A percentile compares a stretch with the other conserved stretches of the same genome.
These are phyloP conservation scores for Pseudozyma hubeiensis DNA, from an alignment of 1,284 basidiomycete genomes.

Conservation along the genomic window DNA sequence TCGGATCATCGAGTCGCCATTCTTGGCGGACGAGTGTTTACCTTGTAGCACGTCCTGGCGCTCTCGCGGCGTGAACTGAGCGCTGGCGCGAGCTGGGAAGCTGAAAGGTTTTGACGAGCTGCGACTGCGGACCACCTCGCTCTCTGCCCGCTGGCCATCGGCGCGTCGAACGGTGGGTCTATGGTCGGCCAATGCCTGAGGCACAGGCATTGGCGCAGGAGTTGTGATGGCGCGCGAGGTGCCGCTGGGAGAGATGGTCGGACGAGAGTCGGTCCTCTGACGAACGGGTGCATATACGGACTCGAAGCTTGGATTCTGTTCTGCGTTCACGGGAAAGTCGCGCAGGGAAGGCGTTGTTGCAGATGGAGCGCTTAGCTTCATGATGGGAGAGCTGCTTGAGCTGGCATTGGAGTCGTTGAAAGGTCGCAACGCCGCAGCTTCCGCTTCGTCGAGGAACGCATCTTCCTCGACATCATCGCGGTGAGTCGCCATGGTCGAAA, in stretches of 20 bases:
- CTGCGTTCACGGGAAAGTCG: conserved; percentile 35
- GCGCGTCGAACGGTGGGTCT: conserved; percentile 35
- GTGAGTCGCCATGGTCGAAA: background rate
- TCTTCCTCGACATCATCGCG: no score
- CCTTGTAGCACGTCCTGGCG: conserved; percentile 15
- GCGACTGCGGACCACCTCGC: conserved; percentile 34
- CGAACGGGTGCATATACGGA: conserved; percentile 24
- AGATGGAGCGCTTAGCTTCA: conserved; percentile 35
- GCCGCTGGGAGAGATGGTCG: conserved; percentile 32
- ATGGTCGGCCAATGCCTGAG: conserved; percentile 29
- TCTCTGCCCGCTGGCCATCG: conserved; percentile 43
- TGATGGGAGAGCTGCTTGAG: conserved; percentile 37
- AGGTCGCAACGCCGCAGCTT: conserved; percentile 8
- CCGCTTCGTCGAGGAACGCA: background rate
- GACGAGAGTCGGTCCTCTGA: conserved; percentile 45
- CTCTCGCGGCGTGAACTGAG: conserved; percentile 27
- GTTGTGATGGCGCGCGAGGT: conserved; percentile 33
- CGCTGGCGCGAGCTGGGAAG: conserved; percentile 36
- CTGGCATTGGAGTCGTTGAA: conserved; percentile 20
- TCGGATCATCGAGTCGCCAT: conserved; percentile 33
- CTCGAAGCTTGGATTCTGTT: conserved; percentile 28
- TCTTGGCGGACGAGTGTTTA: conserved; percentile 9
- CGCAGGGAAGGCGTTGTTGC: conserved; percentile 31
- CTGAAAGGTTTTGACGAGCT: conserved; percentile 34
- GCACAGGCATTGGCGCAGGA: conserved; percentile 39